Conservation (phyloP, 805 yeast genomes). For the Metschnikowia matae region DNA sequence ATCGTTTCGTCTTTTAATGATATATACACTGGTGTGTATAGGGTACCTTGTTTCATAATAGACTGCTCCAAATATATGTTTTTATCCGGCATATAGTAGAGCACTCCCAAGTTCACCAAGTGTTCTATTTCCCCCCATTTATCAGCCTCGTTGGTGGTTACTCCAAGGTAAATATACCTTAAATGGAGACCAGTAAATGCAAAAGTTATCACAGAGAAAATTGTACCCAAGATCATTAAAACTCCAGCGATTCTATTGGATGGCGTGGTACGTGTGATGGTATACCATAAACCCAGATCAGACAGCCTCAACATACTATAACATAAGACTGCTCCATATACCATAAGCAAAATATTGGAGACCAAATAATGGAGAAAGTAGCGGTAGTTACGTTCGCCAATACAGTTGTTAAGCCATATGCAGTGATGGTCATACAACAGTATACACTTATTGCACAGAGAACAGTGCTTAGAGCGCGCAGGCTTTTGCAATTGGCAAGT, state of each 20-base stretch:
- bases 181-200: conserved; percentile 36
- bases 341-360: conserved; percentile 37
- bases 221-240: conserved; percentile 41
- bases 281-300: conserved; percentile 17
- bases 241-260: conserved; percentile 40
- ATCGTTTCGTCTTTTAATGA: conserved; percentile 26
- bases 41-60: conserved; percentile 7
- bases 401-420: conserved; percentile 67
- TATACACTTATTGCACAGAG: conserved; percentile 53
- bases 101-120: conserved; percentile 14
- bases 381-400: conserved; percentile 61
- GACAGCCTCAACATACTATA: not conserved
- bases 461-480: conserved; percentile 62
- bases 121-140: conserved; percentile 65
- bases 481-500: conserved; percentile 50
- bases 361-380: conserved; percentile 55
- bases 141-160: conserved; percentile 68
- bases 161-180: conserved; percentile 54
- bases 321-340: conserved; percentile 41
- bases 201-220: conserved; percentile 40
- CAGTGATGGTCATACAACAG: conserved; percentile 58
- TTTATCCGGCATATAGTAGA: conserved; percentile 10
- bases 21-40: conserved; percentile 23
- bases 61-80: conserved; percentile 23
- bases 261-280: conserved; percentile 24